A percentile compares a stretch with the other conserved stretches of the same genome.
phyloP scores from a whole-genome alignment of 805 yeast species.

The Ogataea nakhonphanomensis region DNA sequence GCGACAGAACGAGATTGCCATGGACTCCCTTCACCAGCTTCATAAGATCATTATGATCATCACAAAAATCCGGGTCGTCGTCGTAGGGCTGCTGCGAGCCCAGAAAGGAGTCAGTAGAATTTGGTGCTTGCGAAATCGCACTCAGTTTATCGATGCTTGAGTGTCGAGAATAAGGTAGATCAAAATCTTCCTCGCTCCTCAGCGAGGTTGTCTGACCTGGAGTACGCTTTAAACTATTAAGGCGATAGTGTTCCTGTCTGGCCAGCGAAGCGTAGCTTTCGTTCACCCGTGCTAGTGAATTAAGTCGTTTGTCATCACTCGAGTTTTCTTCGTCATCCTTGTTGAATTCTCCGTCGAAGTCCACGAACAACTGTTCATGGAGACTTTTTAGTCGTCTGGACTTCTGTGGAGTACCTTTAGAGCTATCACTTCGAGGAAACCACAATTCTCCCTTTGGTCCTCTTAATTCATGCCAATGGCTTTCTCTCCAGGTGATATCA shows the following conservation, averaged over 20 bases:
- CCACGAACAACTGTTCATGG: conserved; percentile 28
- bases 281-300: conserved; percentile 22
- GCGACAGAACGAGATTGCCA: conserved; percentile 15
- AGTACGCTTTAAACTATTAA: conserved; percentile 18
- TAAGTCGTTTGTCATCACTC: conserved; percentile 14
- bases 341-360: conserved; percentile 26
- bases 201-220: conserved; percentile 16
- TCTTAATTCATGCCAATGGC: conserved; percentile 50
- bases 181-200: conserved; percentile 14
- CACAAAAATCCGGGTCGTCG: conserved; percentile 4
- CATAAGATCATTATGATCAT: conserved; percentile 14
- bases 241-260: conserved; percentile 26
- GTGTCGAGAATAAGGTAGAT: conserved; percentile 4
- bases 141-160: conserved; percentile 11
- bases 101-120: conserved; percentile 16
- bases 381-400: conserved; percentile 15
- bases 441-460: conserved; percentile 46
- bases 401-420: conserved; percentile 4
- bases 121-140: not conserved
- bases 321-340: conserved; percentile 20
- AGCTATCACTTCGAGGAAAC: conserved; percentile 38
- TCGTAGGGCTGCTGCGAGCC: conserved; percentile 4
- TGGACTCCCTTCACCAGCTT: conserved; percentile 15
- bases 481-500: conserved; percentile 57
- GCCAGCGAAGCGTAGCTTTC: conserved; percentile 29